Evolutionary conservation across 306 rosid species (phyloP), one percentile per base, ranked within the genome.

Genomic region (Spatholobus suberectus): DNA sequence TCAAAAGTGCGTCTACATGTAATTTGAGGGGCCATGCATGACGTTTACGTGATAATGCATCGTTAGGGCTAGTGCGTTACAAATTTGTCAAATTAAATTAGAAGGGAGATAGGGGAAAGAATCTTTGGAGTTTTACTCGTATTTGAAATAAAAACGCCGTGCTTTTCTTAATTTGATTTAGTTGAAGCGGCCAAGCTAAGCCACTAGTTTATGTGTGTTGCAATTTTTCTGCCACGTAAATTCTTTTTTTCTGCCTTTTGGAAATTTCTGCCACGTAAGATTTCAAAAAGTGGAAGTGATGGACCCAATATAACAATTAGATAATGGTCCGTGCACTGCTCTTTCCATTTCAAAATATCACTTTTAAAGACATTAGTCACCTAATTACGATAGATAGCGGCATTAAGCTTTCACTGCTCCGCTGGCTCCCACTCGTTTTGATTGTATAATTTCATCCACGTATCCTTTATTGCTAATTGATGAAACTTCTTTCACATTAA

Each of bases 1-100:
- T 73, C n/a, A 1, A 52, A 74, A 43, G 67, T 57, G 78, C 27
- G 9, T 68, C 74, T 61, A 24, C 47, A 34, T 49, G 62, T 26
- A 27, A 46, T 47, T 52, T 43, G 73, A 24, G 41, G 80, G 84
- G 29, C 38, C 86, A 78, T 78, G 86, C 79, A 74, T 24, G 65
- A 73, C 4, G 38, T 73, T 49, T 34, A 81, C 79, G 59, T 73
- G 73, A 73, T 46, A 55, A 23, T 59, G 18, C 43, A 34, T 14
- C 10, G 10, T 9, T 43, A 38, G 76, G 4, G 2, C 18, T 67
- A 1, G 13, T 37, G 29, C 11, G 4, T 74, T 63, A 54, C 47
- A n/a, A 51, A 67, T 41, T 44, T 1, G 24, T 27, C 27, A 18
- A 38, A 24, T 54, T 58, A 14, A 59, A 57, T 27, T 11, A 2